phyloP scores from a whole-genome alignment of 352 stramenopile species.

The Globisporangium heterothallicum region DNA sequence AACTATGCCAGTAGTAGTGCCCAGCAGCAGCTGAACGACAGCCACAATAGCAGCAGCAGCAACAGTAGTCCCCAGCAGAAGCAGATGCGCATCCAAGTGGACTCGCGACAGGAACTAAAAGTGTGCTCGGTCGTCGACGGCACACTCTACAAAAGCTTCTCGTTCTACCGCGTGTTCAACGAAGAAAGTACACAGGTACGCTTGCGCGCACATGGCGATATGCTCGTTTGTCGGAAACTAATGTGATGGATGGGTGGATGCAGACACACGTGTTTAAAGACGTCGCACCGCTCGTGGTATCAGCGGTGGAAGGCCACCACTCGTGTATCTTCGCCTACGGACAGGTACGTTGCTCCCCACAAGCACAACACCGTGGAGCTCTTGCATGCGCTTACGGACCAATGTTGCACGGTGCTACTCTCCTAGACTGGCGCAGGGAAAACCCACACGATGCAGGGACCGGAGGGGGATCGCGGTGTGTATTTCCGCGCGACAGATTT shows the following conservation, averaged over 20 bases:
- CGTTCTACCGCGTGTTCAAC: slow-evolving; percentile 81
- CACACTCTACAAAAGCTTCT: slow-evolving; percentile 73
- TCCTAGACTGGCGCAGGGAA: slow-evolving; percentile 35
- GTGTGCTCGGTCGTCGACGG: slow-evolving; percentile 36
- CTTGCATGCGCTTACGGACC: no score
- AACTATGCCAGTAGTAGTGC: slow-evolving; percentile 13
- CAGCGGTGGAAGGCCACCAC: slow-evolving; percentile 88
- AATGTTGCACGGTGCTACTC: no score
- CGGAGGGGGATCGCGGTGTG: slow-evolving; percentile 25
- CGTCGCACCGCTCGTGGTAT: slow-evolving; percentile 85
- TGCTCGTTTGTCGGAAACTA: slow-evolving; percentile 53
- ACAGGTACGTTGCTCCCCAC: slow-evolving; percentile 41
- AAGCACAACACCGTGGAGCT: background rate
- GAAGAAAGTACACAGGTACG: slow-evolving; percentile 71
- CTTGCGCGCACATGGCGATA: slow-evolving; percentile 22
- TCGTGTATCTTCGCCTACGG: slow-evolving; percentile 96
- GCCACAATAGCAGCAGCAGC: slow-evolving; percentile 2
- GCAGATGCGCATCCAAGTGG: slow-evolving; percentile 21
- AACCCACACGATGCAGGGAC: slow-evolving; percentile 32
- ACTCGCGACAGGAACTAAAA: slow-evolving; percentile 9
- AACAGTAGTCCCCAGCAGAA: slow-evolving; percentile 5
- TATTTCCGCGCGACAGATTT: slow-evolving; percentile 37
- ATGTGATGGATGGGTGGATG: slow-evolving; percentile 32
- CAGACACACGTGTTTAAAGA: slow-evolving; percentile 88
- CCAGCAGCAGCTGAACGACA: slow-evolving; percentile 23